Base-by-base conservation (phyloP, 257 asterid species). In the Salvia splendens region DNA sequence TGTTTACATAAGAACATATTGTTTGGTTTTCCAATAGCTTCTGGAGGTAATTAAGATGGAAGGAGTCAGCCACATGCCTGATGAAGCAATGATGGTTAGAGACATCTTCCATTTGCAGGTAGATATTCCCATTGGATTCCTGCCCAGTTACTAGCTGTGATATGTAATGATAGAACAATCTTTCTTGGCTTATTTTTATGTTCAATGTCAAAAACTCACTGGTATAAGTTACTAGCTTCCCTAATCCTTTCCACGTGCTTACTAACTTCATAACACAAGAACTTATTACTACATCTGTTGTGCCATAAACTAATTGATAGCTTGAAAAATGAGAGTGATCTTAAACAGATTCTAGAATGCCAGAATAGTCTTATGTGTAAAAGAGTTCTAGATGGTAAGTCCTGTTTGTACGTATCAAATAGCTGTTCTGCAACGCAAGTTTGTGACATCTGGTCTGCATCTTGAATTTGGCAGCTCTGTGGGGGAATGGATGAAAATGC, bases 11-110 rank as follows among this genome's bases (percentile, higher is more conserved):
- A 4, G 20, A 49, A 12, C 68, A 11, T 55, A 12, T 59, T 51
- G 5, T 55, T 38, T 77, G 58, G 33, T 69, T 69, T 24, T 48
- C 14, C 17, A 33, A 60, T 66, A 91, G 97, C 75, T 91, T 78
- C 89, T 91, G 81, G 97, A 91, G 84, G 94, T 91, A 56, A 85
- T 91, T 71, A 91, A 88, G 73, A 76, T 91, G 69, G 97, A 91
- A 75, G 93, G 89, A 52, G 77, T 84, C 14, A 80, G 83, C 36
- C 87, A 91, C 76, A 71, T 87, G 65, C 80, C 87, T 1, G 97
- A 88, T 75, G 95, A 88, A 20, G 72, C 78, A 4, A 77, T 88
- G 73, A 85, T 91, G 88, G 76, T 89, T 2, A 77, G 95, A 61
- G 97, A 91, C 55, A 76, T 88, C 66, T 81, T 91, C 61, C 95